phyloP scores from a whole-genome alignment of 1,284 basidiomycete species.

The Ustilago shanxiensis region DNA sequence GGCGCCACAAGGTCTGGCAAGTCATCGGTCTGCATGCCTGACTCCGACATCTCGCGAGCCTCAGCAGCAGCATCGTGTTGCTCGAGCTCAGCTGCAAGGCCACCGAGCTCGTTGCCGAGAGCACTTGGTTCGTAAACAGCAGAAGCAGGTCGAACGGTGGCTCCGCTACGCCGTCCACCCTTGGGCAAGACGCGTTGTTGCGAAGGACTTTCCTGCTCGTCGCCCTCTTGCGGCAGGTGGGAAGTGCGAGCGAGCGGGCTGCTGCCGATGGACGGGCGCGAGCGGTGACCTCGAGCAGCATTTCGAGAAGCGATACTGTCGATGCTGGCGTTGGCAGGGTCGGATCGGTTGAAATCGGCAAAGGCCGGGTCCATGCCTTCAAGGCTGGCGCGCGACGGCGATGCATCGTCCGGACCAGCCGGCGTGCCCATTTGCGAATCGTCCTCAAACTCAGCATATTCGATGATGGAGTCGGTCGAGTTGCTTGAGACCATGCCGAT shows the following conservation, averaged over 20 bases:
- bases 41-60: constrained; percentile 32
- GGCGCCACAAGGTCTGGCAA: constrained; percentile 49
- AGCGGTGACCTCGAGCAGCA: constrained; percentile 31
- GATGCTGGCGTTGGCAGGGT: constrained; percentile 33
- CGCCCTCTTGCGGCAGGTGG: constrained; percentile 21
- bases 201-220: constrained; percentile 31
- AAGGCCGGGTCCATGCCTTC: constrained; percentile 62
- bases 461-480: constrained; percentile 53
- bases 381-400: constrained; percentile 54
- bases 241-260: constrained; percentile 54
- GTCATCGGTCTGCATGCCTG: constrained; percentile 45
- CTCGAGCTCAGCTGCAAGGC: constrained; percentile 33
- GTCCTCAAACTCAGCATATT: constrained; percentile 47
- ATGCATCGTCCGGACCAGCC: constrained; percentile 39
- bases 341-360: constrained; percentile 44
- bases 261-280: constrained; percentile 44
- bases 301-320: constrained; percentile 29
- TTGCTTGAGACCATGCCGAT: constrained; percentile 47
- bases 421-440: constrained; percentile 31
- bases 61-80: constrained; percentile 11
- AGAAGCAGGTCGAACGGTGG: constrained; percentile 42
- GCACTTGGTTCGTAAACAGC: constrained; percentile 49
- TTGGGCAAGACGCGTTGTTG: constrained; percentile 33
- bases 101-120: constrained; percentile 57
- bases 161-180: constrained; percentile 39